Evolutionary conservation across 2,329 filamentous ascomycete species (phyloP).

Genomic region (Cladosporium sp.): DNA sequence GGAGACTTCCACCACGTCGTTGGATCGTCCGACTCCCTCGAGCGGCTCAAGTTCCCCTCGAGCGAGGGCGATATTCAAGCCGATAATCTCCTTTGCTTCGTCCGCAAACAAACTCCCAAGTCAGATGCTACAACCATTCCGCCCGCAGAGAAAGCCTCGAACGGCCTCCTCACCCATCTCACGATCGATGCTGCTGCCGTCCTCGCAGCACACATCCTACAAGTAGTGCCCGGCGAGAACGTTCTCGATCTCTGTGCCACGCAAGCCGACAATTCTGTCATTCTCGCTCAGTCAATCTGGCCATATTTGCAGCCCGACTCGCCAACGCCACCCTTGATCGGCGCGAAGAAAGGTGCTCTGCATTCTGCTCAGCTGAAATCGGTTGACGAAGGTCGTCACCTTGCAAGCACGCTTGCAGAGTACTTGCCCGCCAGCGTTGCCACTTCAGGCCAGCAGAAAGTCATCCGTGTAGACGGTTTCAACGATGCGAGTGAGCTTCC

Average conservation of each 20-base stretch:
- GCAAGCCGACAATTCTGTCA: slow-evolving; percentile 35
- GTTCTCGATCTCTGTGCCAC: slow-evolving; percentile 41
- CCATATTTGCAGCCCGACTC: slow-evolving; percentile 18
- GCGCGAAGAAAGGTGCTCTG: slow-evolving; percentile 27
- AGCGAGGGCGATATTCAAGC: slow-evolving; percentile 5
- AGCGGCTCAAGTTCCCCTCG: slow-evolving; percentile 2
- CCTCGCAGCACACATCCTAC: slow-evolving; percentile 34
- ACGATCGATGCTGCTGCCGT: slow-evolving; percentile 31
- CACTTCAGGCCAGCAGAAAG: slow-evolving; percentile 13
- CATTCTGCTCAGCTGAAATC: slow-evolving; percentile 37
- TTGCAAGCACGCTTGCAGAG: slow-evolving; percentile 24
- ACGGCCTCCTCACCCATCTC: slow-evolving; percentile 26
- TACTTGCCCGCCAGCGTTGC: slow-evolving; percentile 23
- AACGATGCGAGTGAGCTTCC: slow-evolving; percentile 23
- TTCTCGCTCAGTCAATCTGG: slow-evolving; percentile 32
- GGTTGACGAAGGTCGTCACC: slow-evolving; percentile 32
- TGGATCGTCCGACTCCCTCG: background rate
- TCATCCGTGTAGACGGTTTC: slow-evolving; percentile 23
- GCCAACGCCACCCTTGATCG: background rate
- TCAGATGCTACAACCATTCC: slow-evolving; percentile 19
- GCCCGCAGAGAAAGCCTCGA: slow-evolving; percentile 16
- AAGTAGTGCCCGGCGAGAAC: slow-evolving; percentile 33
- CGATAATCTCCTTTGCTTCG: slow-evolving; percentile 2
- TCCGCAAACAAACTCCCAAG: background rate
- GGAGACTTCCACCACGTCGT: slow-evolving; percentile 12